Conservation (phyloP, 305 asterid genomes). For the Solanum hybrid region DNA sequence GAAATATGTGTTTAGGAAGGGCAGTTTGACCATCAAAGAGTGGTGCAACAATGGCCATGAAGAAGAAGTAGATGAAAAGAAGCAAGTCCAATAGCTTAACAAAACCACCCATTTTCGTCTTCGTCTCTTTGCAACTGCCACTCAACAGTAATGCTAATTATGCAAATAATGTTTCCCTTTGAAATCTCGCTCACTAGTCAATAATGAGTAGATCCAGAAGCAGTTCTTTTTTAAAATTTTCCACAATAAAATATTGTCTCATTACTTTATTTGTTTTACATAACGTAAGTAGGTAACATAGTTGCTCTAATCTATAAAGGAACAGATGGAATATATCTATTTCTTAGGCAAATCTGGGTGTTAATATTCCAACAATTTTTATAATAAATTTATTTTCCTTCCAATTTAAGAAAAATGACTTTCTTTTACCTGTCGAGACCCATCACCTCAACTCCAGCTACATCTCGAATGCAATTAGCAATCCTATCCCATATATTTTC, state of each 20-base stretch:
- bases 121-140: not conserved
- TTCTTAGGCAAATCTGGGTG: too few species aligned
- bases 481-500: not conserved
- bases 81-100: slow-evolving; percentile 42
- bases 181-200: not conserved
- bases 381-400: too few species aligned
- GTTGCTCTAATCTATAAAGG: too few species aligned
- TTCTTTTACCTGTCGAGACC: too few species aligned
- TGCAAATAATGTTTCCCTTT: not conserved
- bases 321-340: too few species aligned
- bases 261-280: not conserved
- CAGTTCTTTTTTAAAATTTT: not conserved
- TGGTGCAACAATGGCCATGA: slow-evolving; percentile 60
- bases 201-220: not conserved
- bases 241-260: too few species aligned
- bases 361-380: too few species aligned
- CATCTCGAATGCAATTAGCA: too few species aligned
- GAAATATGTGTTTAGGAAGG: slow-evolving; percentile 56
- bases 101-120: slow-evolving; percentile 35
- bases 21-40: slow-evolving; percentile 64
- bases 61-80: slow-evolving; percentile 54
- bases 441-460: too few species aligned
- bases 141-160: not conserved
- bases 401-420: too few species aligned
- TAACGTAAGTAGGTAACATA: too few species aligned